Evolutionary conservation across 495 filamentous ascomycete genomes (phyloP).

Genomic region (Podospora appendiculata): DNA sequence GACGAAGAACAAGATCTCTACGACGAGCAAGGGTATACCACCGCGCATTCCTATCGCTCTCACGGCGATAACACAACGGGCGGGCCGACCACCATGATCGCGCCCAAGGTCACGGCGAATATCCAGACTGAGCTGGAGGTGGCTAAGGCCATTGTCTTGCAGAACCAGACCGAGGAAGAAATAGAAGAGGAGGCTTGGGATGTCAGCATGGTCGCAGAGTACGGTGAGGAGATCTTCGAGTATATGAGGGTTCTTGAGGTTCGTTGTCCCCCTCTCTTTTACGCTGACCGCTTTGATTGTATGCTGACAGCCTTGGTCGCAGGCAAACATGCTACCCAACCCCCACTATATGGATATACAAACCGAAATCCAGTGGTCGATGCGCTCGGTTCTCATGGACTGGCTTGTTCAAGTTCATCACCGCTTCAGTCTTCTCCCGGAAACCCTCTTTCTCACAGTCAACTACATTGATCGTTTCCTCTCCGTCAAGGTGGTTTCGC

Average conservation of each 20-base stretch:
- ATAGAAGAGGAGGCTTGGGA: slow-evolving; percentile 85
- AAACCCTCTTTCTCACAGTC: slow-evolving; percentile 87
- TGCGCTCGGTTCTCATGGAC: slow-evolving; percentile 95
- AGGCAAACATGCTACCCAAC: slow-evolving; percentile 78
- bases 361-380: slow-evolving; percentile 97
- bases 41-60: slow-evolving; percentile 63
- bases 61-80: slow-evolving; percentile 77
- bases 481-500: slow-evolving; percentile 86
- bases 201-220: slow-evolving; percentile 97
- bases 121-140: slow-evolving; percentile 57
- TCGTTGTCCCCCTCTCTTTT: background rate
- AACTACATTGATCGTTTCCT: slow-evolving; percentile 98
- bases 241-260: slow-evolving; percentile 91
- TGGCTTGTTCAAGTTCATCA: slow-evolving; percentile 95
- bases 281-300: background rate
- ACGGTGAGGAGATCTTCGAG: slow-evolving; percentile 87
- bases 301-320: slow-evolving; percentile 12
- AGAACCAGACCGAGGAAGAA: slow-evolving; percentile 43
- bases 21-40: slow-evolving; percentile 76
- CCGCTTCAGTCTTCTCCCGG: slow-evolving; percentile 83
- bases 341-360: slow-evolving; percentile 94
- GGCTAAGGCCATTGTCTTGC: slow-evolving; percentile 62
- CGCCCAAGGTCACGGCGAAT: slow-evolving; percentile 57
- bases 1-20: slow-evolving; percentile 70
- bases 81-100: slow-evolving; percentile 59